Evolutionary conservation across 805 yeast species (phyloP).

Genomic region (Saturnispora galanensis): DNA sequence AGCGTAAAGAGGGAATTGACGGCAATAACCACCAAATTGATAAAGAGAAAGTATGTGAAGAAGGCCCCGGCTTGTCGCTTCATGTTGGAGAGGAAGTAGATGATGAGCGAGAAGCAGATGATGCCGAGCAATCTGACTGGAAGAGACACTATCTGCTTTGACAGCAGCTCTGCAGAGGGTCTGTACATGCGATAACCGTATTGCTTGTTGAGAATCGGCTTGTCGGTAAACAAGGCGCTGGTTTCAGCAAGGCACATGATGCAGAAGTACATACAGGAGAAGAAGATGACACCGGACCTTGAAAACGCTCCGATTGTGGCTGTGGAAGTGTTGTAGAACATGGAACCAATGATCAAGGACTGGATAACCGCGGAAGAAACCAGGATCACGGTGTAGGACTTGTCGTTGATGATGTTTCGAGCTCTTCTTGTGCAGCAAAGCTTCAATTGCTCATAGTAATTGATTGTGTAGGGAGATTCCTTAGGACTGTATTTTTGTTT

Average conservation of each 20-base stretch:
- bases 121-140: slow-evolving; percentile 47
- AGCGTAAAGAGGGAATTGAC: slow-evolving; percentile 45
- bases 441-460: slow-evolving; percentile 39
- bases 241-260: slow-evolving; percentile 55
- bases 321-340: slow-evolving; percentile 41
- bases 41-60: slow-evolving; percentile 39
- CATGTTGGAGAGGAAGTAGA: slow-evolving; percentile 47
- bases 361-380: slow-evolving; percentile 44
- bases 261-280: slow-evolving; percentile 49
- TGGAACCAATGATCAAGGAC: slow-evolving; percentile 52
- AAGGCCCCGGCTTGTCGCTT: slow-evolving; percentile 45
- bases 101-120: slow-evolving; percentile 34
- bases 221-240: slow-evolving; percentile 45
- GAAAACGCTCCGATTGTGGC: slow-evolving; percentile 48
- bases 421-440: slow-evolving; percentile 45
- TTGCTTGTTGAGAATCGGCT: slow-evolving; percentile 58
- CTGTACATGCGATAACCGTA: slow-evolving; percentile 53
- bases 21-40: slow-evolving; percentile 30
- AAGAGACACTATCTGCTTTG: slow-evolving; percentile 45
- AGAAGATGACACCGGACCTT: slow-evolving; percentile 56
- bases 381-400: slow-evolving; percentile 40
- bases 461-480: slow-evolving; percentile 30
- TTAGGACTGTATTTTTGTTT: slow-evolving; percentile 32
- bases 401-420: slow-evolving; percentile 46
- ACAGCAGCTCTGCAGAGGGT: slow-evolving; percentile 55